Evolutionary conservation across 2,329 filamentous ascomycete species (phyloP).

Genomic region (Cercospora sesami): DNA sequence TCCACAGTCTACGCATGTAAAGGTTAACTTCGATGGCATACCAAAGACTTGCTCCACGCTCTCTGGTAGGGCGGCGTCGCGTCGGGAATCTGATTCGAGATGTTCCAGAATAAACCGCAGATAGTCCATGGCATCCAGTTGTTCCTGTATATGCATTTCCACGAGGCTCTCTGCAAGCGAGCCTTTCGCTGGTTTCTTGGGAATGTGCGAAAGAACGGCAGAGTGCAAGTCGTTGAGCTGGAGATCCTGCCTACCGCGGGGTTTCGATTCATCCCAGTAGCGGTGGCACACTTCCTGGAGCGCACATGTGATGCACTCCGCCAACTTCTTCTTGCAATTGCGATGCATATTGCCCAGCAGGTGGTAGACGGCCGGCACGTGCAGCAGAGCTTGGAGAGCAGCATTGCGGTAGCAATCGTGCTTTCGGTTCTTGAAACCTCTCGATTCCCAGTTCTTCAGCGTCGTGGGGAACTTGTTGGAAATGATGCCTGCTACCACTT

Average conservation of each 20-base stretch:
- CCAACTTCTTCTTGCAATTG: background rate
- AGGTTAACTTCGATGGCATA: too few relatives aligned
- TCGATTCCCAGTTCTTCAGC: constrained; percentile 6
- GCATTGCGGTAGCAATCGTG: constrained; percentile 24
- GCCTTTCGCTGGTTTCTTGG: background rate
- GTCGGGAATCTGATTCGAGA: too few relatives aligned
- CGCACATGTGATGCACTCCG: background rate
- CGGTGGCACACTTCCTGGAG: background rate
- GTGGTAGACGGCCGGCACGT: constrained; percentile 20
- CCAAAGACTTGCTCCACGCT: background rate
- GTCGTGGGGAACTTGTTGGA: background rate
- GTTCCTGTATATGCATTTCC: background rate
- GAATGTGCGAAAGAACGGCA: background rate
- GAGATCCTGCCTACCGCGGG: too few relatives aligned
- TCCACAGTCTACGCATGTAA: too few relatives aligned
- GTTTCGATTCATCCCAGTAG: too few relatives aligned
- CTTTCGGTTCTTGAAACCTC: too few relatives aligned
- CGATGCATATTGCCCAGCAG: constrained; percentile 17
- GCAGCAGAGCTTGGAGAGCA: constrained; percentile 20
- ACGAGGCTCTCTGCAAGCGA: background rate
- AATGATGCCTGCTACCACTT: background rate
- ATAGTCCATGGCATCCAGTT: background rate
- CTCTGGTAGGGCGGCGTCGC: too few relatives aligned
- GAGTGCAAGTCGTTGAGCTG: background rate
- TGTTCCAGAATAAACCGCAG: background rate